phyloP scores from a whole-genome alignment of 495 filamentous ascomycete species.

The Penicillium goetzii region DNA sequence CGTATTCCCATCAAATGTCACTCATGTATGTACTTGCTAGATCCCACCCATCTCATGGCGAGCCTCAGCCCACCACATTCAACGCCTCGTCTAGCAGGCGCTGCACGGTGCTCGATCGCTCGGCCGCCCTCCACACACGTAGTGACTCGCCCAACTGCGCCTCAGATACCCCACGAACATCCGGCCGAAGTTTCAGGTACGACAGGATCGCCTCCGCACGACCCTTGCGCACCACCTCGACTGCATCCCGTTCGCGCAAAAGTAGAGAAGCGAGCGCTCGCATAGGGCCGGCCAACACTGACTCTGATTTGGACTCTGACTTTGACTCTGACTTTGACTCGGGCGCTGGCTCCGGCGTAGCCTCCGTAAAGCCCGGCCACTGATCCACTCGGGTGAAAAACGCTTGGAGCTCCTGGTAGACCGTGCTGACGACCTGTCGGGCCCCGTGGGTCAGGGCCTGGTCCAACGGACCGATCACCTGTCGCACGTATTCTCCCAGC shows the following conservation, averaged over 20 bases:
- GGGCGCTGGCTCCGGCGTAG: constrained; percentile 14
- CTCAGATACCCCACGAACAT: constrained; percentile 30
- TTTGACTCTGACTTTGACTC: neutral
- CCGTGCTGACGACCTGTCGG: constrained; percentile 46
- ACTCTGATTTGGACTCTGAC: constrained; percentile 20
- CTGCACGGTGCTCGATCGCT: constrained; percentile 44
- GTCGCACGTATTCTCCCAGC: constrained; percentile 37
- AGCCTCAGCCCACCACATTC: constrained; percentile 12
- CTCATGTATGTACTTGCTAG: neutral
- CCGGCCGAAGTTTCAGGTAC: constrained; percentile 40
- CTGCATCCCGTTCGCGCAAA: constrained; percentile 40
- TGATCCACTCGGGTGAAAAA: constrained; percentile 43
- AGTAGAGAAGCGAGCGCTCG: constrained; percentile 38
- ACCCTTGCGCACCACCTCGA: constrained; percentile 46
- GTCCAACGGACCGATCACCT: constrained; percentile 37
- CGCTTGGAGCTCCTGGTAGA: constrained; percentile 48
- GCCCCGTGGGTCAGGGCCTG: constrained; percentile 41
- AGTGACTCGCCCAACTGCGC: constrained; percentile 27
- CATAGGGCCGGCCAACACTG: constrained; percentile 33
- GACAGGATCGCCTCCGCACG: constrained; percentile 44
- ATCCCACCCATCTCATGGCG: neutral
- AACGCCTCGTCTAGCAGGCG: constrained; percentile 45
- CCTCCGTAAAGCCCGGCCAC: constrained; percentile 27
- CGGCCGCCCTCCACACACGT: constrained; percentile 39
- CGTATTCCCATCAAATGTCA: neutral